Conservation (phyloP, 2,329 filamentous ascomycete genomes). For the Blastomyces emzantsi region DNA sequence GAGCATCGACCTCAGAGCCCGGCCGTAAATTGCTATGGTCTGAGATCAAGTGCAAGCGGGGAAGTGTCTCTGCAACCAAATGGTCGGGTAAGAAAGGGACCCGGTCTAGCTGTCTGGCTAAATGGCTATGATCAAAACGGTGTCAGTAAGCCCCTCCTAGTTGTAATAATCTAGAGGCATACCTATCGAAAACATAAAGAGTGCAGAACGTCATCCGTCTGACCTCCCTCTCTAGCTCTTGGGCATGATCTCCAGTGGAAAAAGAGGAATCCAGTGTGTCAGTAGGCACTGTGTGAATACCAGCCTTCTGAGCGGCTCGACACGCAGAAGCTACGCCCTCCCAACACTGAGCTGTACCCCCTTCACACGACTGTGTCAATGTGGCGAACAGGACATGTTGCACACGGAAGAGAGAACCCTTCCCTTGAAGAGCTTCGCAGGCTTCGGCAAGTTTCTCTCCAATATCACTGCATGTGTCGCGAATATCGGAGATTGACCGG, state of each 20-base stretch:
- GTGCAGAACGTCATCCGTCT: background rate
- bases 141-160: background rate
- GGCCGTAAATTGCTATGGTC: background rate
- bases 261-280: background rate
- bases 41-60: background rate
- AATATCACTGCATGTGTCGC: background rate
- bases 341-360: constrained; percentile 5
- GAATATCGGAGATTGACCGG: background rate
- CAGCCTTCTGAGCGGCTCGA: constrained; percentile 4
- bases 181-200: constrained; percentile 3
- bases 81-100: background rate
- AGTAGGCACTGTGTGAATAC: background rate
- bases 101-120: constrained; percentile 1
- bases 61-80: background rate
- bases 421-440: background rate
- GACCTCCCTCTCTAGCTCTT: background rate
- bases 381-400: background rate
- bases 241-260: background rate
- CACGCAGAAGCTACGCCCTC: background rate
- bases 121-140: background rate
- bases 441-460: background rate
- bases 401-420: background rate
- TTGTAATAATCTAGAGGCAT: background rate
- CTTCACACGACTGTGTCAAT: background rate
- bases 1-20: background rate